Evolutionary conservation across 345 rosid species (phyloP), one percentile per base, ranked within the genome.

Genomic region (Populus ilicifolia): DNA sequence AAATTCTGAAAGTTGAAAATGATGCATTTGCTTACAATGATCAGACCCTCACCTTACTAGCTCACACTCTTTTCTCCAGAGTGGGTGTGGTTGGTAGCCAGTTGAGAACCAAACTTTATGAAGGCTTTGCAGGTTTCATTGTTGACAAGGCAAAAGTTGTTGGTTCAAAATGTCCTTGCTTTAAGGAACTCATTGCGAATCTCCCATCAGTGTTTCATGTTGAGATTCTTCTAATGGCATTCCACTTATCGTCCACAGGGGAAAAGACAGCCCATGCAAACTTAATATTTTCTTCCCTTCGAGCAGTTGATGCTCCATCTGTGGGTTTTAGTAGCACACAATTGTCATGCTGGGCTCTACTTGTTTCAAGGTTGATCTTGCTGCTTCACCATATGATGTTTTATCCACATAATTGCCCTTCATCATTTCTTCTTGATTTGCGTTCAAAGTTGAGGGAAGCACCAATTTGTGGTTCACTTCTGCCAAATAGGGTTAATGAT

Each of bases 141-240:
- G 78, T 81, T 30, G 89, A 85, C 78, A 93, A 87, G 88, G 90
- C 82, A 44, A 81, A 84, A 67, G 70, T 69, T 77, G 76, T 92
- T 77, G 82, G 82, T 80, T 84, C 84, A 64, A 85, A 82, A 72
- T 86, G 86, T 78, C 89, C 85, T 81, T 80, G 82, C 77, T 82
- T 87, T 78, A 88, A 85, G 87, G 97, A 91, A 73, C 77, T 96
- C 79, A 81, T 90, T 81, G 86, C 75, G 52, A 83, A 85, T 74
- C 98, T 96, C 79, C 99, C 99, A 46, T 91, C 98, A 64, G 86
- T 85, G 43, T 91, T 92, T 82, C 96, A 96, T 84, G 78, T 93
- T 82, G 96, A 96, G 90, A 90, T 96, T 86, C 95, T 96, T 79
- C 86, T 93, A 48, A 85, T 91, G 90, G 92, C 97, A 74, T 96